These are phyloP conservation scores for Candida sithepensis DNA, from an alignment of 805 yeast genomes.

Conservation along the genomic window DNA sequence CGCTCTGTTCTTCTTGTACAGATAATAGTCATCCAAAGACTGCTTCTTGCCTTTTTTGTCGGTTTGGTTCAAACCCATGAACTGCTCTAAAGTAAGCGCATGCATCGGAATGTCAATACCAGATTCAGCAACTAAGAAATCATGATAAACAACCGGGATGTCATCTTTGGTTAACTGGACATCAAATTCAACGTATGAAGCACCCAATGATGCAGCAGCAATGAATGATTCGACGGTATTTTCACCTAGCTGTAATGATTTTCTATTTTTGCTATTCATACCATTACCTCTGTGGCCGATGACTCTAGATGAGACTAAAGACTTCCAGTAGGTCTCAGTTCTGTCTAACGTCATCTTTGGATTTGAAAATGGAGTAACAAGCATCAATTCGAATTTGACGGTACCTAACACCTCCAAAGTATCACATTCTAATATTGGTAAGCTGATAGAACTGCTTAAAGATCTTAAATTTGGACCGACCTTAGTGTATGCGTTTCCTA, in stretches of 20 bases:
- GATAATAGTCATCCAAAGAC: constrained; percentile 29
- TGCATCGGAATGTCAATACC: constrained; percentile 98
- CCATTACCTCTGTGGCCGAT: constrained; percentile 97
- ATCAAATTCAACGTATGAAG: constrained; percentile 94
- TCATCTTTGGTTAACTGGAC: constrained; percentile 91
- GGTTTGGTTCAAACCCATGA: constrained; percentile 50
- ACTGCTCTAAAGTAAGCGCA: constrained; percentile 83
- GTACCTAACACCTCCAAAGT: constrained; percentile 75
- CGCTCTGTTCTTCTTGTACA: constrained; percentile 28
- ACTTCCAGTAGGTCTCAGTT: constrained; percentile 87
- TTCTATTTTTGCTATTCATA: constrained; percentile 67
- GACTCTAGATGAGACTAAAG: constrained; percentile 80
- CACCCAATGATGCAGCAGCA: constrained; percentile 95
- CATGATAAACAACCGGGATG: constrained; percentile 93
- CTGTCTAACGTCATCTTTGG: constrained; percentile 60
- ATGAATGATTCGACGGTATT: constrained; percentile 93
- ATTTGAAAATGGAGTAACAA: constrained; percentile 71
- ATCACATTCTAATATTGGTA: constrained; percentile 73
- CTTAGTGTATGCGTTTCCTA: constrained; percentile 56
- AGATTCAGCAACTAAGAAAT: constrained; percentile 88
- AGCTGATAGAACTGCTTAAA: constrained; percentile 57
- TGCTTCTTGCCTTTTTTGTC: constrained; percentile 16
- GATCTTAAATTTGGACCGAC: constrained; percentile 70
- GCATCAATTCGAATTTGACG: constrained; percentile 68
- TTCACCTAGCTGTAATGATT: constrained; percentile 88